Evolutionary conservation across 2,329 filamentous ascomycete species (phyloP).

Genomic region (Aspergillus viridinutans): DNA sequence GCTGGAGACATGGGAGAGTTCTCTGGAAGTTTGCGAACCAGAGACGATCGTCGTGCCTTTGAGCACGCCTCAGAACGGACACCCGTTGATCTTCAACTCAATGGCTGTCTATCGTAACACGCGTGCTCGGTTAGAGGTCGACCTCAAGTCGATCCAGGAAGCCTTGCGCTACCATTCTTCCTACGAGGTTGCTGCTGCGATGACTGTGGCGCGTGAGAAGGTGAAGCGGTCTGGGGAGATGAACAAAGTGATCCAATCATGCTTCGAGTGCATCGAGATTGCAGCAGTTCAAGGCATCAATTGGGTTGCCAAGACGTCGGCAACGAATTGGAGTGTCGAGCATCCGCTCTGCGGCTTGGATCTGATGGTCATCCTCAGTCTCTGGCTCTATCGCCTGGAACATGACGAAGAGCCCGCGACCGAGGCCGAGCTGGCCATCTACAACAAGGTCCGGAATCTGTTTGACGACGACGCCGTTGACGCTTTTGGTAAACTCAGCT

Average conservation of each 20-base stretch:
- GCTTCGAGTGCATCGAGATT: slow-evolving; percentile 96
- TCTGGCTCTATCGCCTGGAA: slow-evolving; percentile 99
- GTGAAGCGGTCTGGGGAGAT: slow-evolving; percentile 95
- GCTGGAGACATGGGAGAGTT: slow-evolving; percentile 98
- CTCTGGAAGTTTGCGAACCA: slow-evolving; percentile 85
- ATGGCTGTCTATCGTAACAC: slow-evolving; percentile 97
- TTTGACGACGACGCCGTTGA: slow-evolving; percentile 85
- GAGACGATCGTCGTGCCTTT: slow-evolving; percentile 84
- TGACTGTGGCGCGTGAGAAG: slow-evolving; percentile 89
- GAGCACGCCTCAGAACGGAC: slow-evolving; percentile 90
- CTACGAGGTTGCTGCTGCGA: slow-evolving; percentile 92
- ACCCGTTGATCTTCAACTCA: slow-evolving; percentile 95
- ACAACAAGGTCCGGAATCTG: slow-evolving; percentile 73
- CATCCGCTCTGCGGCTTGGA: slow-evolving; percentile 95
- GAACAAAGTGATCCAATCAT: slow-evolving; percentile 97
- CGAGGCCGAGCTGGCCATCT: slow-evolving; percentile 41
- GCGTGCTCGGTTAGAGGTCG: slow-evolving; percentile 84
- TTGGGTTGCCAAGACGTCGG: slow-evolving; percentile 96
- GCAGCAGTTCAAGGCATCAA: slow-evolving; percentile 90
- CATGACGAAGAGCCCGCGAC: slow-evolving; percentile 81
- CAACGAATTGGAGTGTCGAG: slow-evolving; percentile 98
- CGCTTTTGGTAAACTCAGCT: slow-evolving; percentile 80
- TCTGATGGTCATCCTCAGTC: slow-evolving; percentile 92
- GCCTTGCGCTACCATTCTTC: slow-evolving; percentile 94
- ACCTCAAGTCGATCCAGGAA: slow-evolving; percentile 93